Evolutionary conservation across 495 filamentous ascomycete species (phyloP), one percentile per base, ranked within the genome.

Genomic region (Daldinia concentrica): DNA sequence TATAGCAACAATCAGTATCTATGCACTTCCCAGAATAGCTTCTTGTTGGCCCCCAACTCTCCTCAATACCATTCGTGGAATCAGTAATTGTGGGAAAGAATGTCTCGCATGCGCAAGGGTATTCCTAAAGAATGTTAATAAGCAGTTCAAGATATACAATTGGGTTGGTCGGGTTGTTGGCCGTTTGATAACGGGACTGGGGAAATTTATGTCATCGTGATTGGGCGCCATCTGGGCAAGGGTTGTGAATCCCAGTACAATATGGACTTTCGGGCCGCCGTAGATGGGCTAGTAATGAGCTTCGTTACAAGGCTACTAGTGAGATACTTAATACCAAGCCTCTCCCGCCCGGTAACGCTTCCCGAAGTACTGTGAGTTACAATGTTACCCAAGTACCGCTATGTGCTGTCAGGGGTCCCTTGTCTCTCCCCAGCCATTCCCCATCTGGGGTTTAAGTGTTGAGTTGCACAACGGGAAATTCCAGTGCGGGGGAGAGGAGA

Each of bases 181-280:
- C 66, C 66, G 66, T 69, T 41, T 45, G 17, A 66, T 58, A 48
- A 60, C 26, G 58, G 27, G 62, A 69, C 71, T 73, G 71, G 71
- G 71, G 71, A 73, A 73, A 34, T 17, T 58, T 45, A 9, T 19
- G 27, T 11, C n/a, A 29, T 66, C 15, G 15, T 39, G 24, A 73
- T 73, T 73, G 71, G 71, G 8, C 12, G n/a, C 48, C 15, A 1
- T 5, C 17, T 58, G 61, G 61, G 61, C 71, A 66, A 62, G 62
- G 66, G 71, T 36, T 69, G 15, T 45, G 14, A 58, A 73, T 32
- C 71, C 71, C 51, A 66, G 62, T 45, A 66, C 73, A 78, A 70
- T 76, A 76, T 78, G 76, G 76, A 61, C 62, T 74, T 72, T 76
- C 76, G 76, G 76, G 62, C 76, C 76, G 76, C 45, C 43, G 52